phyloP scores from a whole-genome alignment of 345 rosid genomes.

The Populus tremula region DNA sequence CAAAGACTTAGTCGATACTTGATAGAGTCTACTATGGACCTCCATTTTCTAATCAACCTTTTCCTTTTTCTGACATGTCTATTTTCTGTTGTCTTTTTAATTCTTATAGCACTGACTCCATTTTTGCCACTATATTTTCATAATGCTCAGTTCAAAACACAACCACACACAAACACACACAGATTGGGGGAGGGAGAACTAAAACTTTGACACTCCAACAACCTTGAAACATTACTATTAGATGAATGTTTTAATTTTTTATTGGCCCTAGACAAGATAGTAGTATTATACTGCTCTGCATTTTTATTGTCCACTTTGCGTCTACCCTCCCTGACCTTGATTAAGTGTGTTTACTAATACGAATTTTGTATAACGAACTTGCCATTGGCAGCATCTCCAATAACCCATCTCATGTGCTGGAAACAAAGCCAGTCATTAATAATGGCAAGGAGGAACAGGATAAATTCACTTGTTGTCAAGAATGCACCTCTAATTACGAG shows the following conservation, averaged over 20 bases:
- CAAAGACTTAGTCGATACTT: neutral
- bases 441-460: constrained; percentile 49
- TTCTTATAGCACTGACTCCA: neutral
- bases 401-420: constrained; percentile 41
- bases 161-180: no score
- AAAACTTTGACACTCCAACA: neutral
- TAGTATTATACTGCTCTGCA: neutral
- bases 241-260: neutral
- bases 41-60: neutral
- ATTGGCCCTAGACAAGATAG: neutral
- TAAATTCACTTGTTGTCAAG: constrained; percentile 55
- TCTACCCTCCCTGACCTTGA: neutral
- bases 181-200: no score
- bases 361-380: neutral
- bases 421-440: constrained; percentile 45
- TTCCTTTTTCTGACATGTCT: neutral
- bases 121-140: no score
- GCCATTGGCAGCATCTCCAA: constrained; percentile 34
- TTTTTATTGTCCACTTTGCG: neutral
- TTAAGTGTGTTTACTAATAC: neutral
- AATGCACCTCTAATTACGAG: constrained; percentile 70
- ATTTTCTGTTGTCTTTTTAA: neutral
- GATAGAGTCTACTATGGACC: neutral
- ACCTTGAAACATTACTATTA: neutral
- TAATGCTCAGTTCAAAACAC: no score